phyloP scores from a whole-genome alignment of 805 yeast species.

The Candida cerambycidarum region DNA sequence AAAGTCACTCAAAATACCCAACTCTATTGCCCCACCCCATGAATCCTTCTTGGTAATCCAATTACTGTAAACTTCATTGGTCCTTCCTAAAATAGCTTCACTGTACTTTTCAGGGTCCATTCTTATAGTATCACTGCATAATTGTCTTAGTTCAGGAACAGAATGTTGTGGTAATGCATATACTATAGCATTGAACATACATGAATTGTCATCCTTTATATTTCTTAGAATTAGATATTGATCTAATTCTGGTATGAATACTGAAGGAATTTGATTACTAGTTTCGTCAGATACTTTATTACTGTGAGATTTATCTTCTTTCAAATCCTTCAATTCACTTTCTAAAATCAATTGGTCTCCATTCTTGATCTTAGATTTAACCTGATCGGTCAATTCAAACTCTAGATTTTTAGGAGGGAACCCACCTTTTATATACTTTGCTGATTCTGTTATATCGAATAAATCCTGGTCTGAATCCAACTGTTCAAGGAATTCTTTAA shows the following conservation, averaged over 20 bases:
- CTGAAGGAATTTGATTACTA: constrained; percentile 26
- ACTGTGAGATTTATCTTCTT: not conserved
- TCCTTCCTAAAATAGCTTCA: constrained; percentile 58
- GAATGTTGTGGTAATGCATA: constrained; percentile 47
- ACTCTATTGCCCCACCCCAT: constrained; percentile 87
- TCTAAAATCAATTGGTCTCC: constrained; percentile 60
- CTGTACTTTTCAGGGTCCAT: constrained; percentile 43
- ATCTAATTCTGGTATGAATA: constrained; percentile 19
- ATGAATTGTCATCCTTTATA: constrained; percentile 77
- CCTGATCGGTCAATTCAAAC: constrained; percentile 18
- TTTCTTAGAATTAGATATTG: constrained; percentile 49
- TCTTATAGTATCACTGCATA: constrained; percentile 49
- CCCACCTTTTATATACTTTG: constrained; percentile 45
- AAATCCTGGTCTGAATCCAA: constrained; percentile 10
- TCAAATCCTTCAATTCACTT: constrained; percentile 1
- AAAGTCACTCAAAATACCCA: constrained; percentile 57
- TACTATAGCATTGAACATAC: constrained; percentile 66
- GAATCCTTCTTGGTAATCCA: constrained; percentile 63
- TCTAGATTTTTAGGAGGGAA: constrained; percentile 58
- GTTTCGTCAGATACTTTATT: not conserved
- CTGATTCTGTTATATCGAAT: constrained; percentile 6
- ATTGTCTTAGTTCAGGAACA: constrained; percentile 49
- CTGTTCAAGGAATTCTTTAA: constrained; percentile 29
- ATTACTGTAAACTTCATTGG: constrained; percentile 45
- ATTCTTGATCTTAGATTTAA: constrained; percentile 43